phyloP scores from a whole-genome alignment of 176 grass and related monocot genomes.

The Aegilops sharonensis region DNA sequence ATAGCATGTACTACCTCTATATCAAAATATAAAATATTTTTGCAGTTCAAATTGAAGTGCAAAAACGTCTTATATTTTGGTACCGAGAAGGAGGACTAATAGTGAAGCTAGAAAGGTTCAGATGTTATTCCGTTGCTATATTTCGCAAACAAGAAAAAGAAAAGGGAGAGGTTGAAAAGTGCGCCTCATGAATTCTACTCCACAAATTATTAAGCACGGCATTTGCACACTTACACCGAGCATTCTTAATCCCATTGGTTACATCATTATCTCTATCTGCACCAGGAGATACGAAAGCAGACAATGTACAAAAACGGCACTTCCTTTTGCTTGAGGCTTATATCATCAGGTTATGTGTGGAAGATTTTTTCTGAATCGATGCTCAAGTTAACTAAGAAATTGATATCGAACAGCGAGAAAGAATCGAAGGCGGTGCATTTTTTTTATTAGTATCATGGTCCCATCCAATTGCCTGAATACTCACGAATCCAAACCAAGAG shows the following conservation, averaged over 20 bases:
- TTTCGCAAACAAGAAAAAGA: not conserved
- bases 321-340: not conserved
- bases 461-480: not conserved
- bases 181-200: not conserved
- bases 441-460: not conserved
- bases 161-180: not conserved
- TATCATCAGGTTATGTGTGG: not conserved
- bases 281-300: not conserved
- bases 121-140: not conserved
- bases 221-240: no score
- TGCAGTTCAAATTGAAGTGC: no score
- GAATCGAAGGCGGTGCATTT: not conserved
- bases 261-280: not conserved
- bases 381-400: not conserved
- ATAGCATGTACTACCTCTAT: not conserved
- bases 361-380: not conserved
- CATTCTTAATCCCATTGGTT: not conserved
- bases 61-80: no score
- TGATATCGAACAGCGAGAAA: not conserved
- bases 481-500: not conserved
- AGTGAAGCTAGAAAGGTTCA: not conserved
- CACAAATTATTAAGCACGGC: no score
- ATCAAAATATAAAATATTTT: no score
- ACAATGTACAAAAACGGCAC: not conserved
- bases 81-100: not conserved